Evolutionary conservation across 192 early-diverging fungal species (phyloP).

Genomic region (Backusella tarrabulga): DNA sequence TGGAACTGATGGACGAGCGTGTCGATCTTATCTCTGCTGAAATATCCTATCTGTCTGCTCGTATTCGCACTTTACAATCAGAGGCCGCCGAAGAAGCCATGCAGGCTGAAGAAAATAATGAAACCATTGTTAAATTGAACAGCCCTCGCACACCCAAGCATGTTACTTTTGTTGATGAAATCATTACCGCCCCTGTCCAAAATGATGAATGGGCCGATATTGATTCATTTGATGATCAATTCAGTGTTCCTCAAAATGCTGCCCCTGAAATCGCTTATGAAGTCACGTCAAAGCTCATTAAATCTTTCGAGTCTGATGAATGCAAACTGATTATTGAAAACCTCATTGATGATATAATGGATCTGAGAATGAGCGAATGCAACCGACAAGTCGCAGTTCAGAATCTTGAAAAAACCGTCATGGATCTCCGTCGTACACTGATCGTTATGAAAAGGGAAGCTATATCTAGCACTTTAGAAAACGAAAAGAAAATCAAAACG

Average conservation of each 20-base stretch:
- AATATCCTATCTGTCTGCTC: constrained; percentile 53
- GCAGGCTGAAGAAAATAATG: constrained; percentile 10
- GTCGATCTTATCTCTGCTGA: constrained; percentile 57
- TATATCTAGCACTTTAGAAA: constrained; percentile 21
- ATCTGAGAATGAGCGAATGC: constrained; percentile 47
- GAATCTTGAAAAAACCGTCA: constrained; percentile 50
- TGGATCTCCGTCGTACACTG: constrained; percentile 52
- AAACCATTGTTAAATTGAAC: neutral
- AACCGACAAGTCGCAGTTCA: constrained; percentile 41
- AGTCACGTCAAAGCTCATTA: constrained; percentile 45
- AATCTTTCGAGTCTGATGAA: constrained; percentile 49
- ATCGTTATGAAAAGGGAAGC: constrained; percentile 53
- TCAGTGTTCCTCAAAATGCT: constrained; percentile 36
- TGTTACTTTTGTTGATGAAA: constrained; percentile 38
- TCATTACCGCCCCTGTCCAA: constrained; percentile 7
- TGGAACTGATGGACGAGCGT: constrained; percentile 56
- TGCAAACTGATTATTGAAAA: constrained; percentile 50
- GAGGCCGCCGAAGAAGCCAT: constrained; percentile 44
- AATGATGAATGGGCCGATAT: constrained; percentile 36
- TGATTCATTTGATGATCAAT: constrained; percentile 34
- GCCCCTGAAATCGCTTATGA: constrained; percentile 51
- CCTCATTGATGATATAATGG: constrained; percentile 55
- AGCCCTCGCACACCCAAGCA: constrained; percentile 18
- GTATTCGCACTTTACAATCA: constrained; percentile 48
- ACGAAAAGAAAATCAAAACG: constrained; percentile 20